Percentiles rank a stretch among this genome's conserved stretches.
These are phyloP conservation scores for Nemania bipapillata DNA, from an alignment of 2,329 filamentous ascomycete genomes.

Conservation along the genomic window DNA sequence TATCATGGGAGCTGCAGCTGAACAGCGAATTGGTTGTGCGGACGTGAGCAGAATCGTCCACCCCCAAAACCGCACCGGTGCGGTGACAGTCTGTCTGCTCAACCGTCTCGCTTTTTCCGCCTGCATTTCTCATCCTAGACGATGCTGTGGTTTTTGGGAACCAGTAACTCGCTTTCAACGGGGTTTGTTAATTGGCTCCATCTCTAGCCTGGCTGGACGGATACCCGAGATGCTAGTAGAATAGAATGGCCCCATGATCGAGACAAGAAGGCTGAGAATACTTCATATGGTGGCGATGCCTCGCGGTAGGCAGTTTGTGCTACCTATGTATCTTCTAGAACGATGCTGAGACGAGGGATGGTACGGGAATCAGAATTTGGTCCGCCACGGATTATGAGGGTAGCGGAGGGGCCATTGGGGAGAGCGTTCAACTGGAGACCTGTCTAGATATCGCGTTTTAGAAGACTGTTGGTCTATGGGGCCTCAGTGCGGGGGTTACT, in stretches of 20 bases:
- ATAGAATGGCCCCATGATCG: neutral
- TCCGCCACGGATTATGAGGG: neutral
- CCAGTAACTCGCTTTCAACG: neutral
- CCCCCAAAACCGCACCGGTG: too few species aligned
- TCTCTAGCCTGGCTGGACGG: too few species aligned
- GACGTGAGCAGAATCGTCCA: conserved; percentile 20
- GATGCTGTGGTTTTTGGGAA: neutral
- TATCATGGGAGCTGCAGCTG: conserved; percentile 35
- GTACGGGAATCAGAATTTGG: neutral
- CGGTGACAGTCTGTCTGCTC: too few species aligned
- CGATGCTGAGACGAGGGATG: neutral
- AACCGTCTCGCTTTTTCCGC: neutral
- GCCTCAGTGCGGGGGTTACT: neutral
- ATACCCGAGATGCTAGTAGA: neutral
- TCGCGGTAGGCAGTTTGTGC: neutral
- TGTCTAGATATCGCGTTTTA: neutral
- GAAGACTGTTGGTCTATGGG: neutral
- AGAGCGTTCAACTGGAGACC: neutral
- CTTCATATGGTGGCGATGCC: neutral
- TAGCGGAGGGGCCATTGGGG: neutral
- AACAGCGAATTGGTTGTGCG: conserved; percentile 29
- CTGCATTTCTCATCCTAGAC: neutral
- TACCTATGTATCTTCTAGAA: neutral
- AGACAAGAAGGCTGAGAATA: neutral
- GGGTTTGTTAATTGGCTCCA: neutral